Conservation (phyloP, 257 asterid species). For the Capsicum baccatum region DNA sequence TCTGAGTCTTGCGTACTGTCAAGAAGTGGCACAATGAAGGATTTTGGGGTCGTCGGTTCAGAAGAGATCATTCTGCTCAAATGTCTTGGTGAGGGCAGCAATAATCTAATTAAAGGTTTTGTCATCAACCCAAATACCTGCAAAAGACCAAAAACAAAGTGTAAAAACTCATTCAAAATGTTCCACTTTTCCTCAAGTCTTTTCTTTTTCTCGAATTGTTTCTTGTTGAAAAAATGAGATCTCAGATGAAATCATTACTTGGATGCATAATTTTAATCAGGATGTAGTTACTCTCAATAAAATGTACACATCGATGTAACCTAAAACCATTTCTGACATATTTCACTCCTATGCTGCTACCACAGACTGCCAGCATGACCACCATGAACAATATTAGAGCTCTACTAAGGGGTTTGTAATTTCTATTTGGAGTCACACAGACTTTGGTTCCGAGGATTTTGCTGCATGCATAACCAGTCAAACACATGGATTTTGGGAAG, state of each 20-base stretch:
- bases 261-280: background rate
- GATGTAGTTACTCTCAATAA: background rate
- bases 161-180: background rate
- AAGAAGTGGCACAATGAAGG: conserved; percentile 72
- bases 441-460: background rate
- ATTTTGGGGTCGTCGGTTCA: conserved; percentile 66
- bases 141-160: conserved; percentile 17
- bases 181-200: background rate
- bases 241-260: background rate
- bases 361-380: background rate
- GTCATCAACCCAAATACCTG: conserved; percentile 96
- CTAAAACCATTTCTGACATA: background rate
- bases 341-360: background rate
- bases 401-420: background rate
- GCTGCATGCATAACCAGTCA: background rate
- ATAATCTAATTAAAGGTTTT: conserved; percentile 68
- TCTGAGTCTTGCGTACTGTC: conserved; percentile 56
- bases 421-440: background rate
- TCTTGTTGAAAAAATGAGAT: background rate
- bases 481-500: background rate
- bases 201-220: background rate
- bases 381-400: background rate
- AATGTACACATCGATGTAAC: background rate
- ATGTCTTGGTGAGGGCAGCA: conserved; percentile 62
- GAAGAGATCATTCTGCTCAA: conserved; percentile 66